These are phyloP conservation scores for Penicillium desertorum DNA, from an alignment of 495 filamentous ascomycete species.

Conservation along the genomic window DNA sequence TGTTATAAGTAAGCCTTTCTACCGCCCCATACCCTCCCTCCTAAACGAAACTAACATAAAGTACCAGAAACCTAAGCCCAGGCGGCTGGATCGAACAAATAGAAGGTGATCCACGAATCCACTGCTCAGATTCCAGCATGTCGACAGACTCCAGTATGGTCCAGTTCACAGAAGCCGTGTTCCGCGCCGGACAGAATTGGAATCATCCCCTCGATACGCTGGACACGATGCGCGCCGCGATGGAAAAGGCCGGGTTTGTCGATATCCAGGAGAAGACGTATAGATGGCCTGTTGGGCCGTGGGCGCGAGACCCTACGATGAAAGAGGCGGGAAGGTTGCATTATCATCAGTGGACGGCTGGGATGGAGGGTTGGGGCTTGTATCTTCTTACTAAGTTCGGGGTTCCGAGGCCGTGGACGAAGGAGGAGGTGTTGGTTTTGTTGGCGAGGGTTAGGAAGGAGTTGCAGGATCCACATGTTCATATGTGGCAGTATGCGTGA, in stretches of 20 bases:
- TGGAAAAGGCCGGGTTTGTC: conserved; percentile 32
- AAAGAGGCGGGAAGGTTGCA: conserved; percentile 13
- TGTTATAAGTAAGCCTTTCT: conserved; percentile 20
- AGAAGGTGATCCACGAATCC: conserved; percentile 39
- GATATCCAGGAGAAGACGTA: conserved; percentile 15
- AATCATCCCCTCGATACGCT: conserved; percentile 8
- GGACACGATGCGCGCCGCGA: conserved; percentile 13
- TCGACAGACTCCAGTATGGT: conserved; percentile 22
- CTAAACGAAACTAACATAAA: background rate
- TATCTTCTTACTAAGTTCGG: conserved; percentile 16
- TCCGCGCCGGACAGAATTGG: conserved; percentile 8
- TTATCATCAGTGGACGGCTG: conserved; percentile 11
- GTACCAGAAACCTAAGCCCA: conserved; percentile 31
- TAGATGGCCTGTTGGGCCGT: conserved; percentile 12
- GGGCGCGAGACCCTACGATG: conserved; percentile 13
- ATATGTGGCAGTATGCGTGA: conserved; percentile 11
- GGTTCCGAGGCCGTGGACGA: conserved; percentile 11
- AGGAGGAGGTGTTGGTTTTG: conserved; percentile 16
- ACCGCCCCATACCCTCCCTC: no score
- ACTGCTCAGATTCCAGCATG: conserved; percentile 43
- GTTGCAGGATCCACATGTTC: conserved; percentile 11
- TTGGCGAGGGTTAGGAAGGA: conserved; percentile 11
- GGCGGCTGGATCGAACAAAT: conserved; percentile 54
- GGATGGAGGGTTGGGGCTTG: conserved; percentile 20
- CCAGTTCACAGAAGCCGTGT: conserved; percentile 13